A percentile compares a stretch with the other conserved stretches of the same genome.
Evolutionary conservation across 345 rosid genomes (phyloP).

Genomic region (Linum tenue): DNA sequence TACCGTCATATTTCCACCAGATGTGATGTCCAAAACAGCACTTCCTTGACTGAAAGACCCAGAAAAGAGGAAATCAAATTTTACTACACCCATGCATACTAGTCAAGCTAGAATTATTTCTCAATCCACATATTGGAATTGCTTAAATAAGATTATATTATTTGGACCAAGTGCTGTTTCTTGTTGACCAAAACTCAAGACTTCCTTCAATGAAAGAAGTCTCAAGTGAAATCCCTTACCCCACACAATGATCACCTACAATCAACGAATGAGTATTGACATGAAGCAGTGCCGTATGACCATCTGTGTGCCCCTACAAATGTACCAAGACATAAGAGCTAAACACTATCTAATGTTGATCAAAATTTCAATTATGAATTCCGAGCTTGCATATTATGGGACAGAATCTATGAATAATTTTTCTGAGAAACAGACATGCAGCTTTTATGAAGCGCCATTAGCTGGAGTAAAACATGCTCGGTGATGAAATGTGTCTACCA

Average conservation of each 20-base stretch:
- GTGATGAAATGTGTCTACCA: too few species aligned
- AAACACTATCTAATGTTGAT: background rate
- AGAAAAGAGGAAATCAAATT: background rate
- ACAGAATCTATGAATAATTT: background rate
- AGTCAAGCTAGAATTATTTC: background rate
- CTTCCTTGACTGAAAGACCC: conserved; percentile 67
- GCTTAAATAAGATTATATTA: background rate
- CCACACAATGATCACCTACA: conserved; percentile 89
- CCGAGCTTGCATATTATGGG: too few species aligned
- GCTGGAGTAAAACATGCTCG: background rate
- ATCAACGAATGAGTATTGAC: conserved; percentile 54
- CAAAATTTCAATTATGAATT: background rate
- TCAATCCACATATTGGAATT: background rate
- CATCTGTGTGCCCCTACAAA: conserved; percentile 86
- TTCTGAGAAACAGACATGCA: background rate
- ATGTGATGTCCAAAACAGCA: conserved; percentile 48
- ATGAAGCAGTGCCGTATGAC: conserved; percentile 72
- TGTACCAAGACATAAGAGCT: background rate
- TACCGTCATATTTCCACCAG: conserved; percentile 81
- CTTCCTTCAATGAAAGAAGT: background rate
- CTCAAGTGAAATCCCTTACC: conserved; percentile 32
- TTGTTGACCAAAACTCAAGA: background rate
- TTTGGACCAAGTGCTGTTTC: background rate
- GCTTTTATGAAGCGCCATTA: too few species aligned
- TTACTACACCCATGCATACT: background rate